Base-by-base conservation (phyloP, 2,329 filamentous ascomycete species). In the Endothia cerciana region DNA sequence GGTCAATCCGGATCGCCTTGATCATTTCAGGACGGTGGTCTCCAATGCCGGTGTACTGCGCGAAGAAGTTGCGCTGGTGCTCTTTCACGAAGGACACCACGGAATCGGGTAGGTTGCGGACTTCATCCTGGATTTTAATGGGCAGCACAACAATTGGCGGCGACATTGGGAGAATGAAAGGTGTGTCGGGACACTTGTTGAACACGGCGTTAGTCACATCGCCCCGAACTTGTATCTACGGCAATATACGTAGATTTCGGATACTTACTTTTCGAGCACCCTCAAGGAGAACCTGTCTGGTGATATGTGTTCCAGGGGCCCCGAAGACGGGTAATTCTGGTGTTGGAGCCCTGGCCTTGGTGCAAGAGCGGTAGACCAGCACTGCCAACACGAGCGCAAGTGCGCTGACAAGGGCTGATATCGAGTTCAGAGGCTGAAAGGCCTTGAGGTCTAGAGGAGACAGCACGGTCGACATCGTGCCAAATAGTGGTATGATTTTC, bases 1-100 rank as follows among this genome's bases (percentile, higher is more conserved):
- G 30, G 22, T 57, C 53, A 22, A 47, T 47, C n/a, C 43, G 43
- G 43, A 47, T 47, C 6, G 43, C 43, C n/a, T 47, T 47, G 43
- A 47, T 47, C 43, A 47, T 47, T 47, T 47, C 43, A 19, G 43
- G 43, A 13, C 43, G 43, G 13, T 47, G 43, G 13, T 47, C 43
- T 17, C 43, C 43, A 22, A 47, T 47, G 43, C 43, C 43, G n/a
- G 43, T 47, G 43, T 47, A 47, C n/a, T 47, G 43, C 15, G 43
- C 43, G n/a, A 47, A 47, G n/a, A 47, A 47, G 43, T 47, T 47
- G 43, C 43, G 43, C 13, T 47, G 7, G 13, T 47, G 43, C n/a
- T 47, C 43, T 13, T 47, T 7, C 7, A 47, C 43, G 13, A 47
- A 47, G 43, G 43, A 47, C 3, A 47, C 43, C 5, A 19, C n/a